phyloP scores from a whole-genome alignment of 768 basidiomycete species.

The Agrocybe praecox region DNA sequence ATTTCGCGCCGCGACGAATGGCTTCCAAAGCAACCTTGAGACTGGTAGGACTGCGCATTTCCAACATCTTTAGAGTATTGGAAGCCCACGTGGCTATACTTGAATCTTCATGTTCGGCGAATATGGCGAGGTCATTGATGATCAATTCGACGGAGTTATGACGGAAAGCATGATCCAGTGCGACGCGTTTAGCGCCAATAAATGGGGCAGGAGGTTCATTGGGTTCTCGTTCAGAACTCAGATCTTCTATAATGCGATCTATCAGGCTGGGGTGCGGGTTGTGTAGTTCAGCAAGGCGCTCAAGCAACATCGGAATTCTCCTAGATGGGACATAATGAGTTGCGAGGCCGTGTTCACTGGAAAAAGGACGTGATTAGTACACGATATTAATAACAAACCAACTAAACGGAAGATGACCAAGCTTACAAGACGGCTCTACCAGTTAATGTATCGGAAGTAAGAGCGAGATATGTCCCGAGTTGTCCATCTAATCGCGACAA shows the following conservation, averaged over 20 bases:
- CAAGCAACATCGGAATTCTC: conserved; percentile 70
- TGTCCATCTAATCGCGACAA: conserved; percentile 89
- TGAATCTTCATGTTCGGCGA: conserved; percentile 37
- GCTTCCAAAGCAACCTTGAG: conserved; percentile 87
- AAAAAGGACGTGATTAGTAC: conserved; percentile 6
- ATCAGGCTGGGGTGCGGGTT: conserved; percentile 39
- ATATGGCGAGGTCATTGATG: conserved; percentile 52
- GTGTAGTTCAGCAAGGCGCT: conserved; percentile 63
- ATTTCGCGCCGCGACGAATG: conserved; percentile 66
- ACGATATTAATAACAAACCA: neutral
- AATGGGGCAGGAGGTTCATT: conserved; percentile 56
- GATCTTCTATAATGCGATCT: conserved; percentile 64
- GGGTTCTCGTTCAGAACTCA: conserved; percentile 71
- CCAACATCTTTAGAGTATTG: conserved; percentile 62
- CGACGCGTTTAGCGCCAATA: conserved; percentile 65
- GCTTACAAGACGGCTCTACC: conserved; percentile 90
- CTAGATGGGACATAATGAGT: conserved; percentile 90
- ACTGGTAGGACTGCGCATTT: conserved; percentile 85
- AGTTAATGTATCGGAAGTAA: conserved; percentile 72
- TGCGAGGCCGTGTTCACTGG: conserved; percentile 88
- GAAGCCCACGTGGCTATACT: conserved; percentile 74
- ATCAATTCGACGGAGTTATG: conserved; percentile 75
- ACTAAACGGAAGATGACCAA: neutral
- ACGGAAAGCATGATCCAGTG: conserved; percentile 80
- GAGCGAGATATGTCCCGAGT: conserved; percentile 89